Percentiles rank a stretch among this genome's conserved stretches.
Conservation (phyloP, 352 stramenopile genomes). For the Pythium phragmitis region DNA sequence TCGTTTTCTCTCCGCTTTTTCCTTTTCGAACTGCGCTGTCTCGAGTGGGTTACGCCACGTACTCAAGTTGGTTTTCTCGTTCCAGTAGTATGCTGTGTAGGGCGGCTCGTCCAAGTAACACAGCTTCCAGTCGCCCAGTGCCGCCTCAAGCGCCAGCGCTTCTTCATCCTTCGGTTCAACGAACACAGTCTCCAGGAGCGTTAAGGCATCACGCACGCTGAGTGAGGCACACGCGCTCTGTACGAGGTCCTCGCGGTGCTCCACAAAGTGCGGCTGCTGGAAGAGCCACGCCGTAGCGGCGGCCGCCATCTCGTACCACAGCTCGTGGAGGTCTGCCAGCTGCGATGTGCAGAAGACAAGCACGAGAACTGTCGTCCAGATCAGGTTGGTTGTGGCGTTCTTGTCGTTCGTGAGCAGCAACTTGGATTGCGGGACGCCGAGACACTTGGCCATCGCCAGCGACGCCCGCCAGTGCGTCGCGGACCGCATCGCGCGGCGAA, state of each 20-base stretch:
- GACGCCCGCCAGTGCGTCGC: slow-evolving; percentile 42
- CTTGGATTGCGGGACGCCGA: slow-evolving; percentile 35
- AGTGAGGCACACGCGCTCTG: slow-evolving; percentile 40
- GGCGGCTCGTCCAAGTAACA: slow-evolving; percentile 55
- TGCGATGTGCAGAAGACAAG: slow-evolving; percentile 40
- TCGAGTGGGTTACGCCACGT: slow-evolving; percentile 61
- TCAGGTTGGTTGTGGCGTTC: slow-evolving; percentile 45
- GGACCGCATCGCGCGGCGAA: slow-evolving; percentile 28
- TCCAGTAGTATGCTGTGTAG: slow-evolving; percentile 70
- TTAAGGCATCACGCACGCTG: slow-evolving; percentile 28
- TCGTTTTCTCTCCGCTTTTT: slow-evolving; percentile 32
- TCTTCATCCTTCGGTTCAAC: slow-evolving; percentile 31
- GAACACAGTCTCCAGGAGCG: slow-evolving; percentile 47
- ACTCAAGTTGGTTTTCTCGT: slow-evolving; percentile 47
- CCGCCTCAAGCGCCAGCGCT: slow-evolving; percentile 23
- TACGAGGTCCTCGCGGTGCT: slow-evolving; percentile 53
- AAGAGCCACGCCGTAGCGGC: slow-evolving; percentile 43
- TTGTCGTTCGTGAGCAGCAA: slow-evolving; percentile 42
- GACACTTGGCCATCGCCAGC: slow-evolving; percentile 43
- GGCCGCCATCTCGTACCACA: slow-evolving; percentile 47
- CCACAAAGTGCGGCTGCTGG: slow-evolving; percentile 43
- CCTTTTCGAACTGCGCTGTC: slow-evolving; percentile 37
- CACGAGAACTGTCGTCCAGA: slow-evolving; percentile 55
- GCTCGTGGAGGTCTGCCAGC: slow-evolving; percentile 48
- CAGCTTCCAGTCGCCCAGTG: slow-evolving; percentile 52